phyloP scores from a whole-genome alignment of 805 yeast species.

The Candida hispaniensis region DNA sequence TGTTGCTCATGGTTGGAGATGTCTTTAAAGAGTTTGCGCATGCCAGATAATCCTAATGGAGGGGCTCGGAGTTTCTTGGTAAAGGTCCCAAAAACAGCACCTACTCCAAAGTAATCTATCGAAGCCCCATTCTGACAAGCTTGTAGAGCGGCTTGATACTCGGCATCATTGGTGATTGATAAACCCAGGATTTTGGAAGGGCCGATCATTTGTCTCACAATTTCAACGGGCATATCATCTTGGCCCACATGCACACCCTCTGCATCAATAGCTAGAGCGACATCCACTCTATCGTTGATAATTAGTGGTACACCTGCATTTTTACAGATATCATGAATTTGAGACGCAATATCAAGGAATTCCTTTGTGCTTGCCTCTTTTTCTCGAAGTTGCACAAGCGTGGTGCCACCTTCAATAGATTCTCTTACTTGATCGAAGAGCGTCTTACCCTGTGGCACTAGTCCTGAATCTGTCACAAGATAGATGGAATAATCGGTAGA shows the following conservation, averaged over 20 bases:
- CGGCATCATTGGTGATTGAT: conserved; percentile 53
- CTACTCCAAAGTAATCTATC: conserved; percentile 77
- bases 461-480: conserved; percentile 67
- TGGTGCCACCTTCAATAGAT: conserved; percentile 62
- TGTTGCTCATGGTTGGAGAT: conserved; percentile 31
- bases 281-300: conserved; percentile 79
- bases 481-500: conserved; percentile 48
- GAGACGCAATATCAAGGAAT: conserved; percentile 51
- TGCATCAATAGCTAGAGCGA: conserved; percentile 80
- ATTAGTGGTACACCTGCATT: conserved; percentile 58
- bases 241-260: conserved; percentile 93
- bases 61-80: conserved; percentile 52
- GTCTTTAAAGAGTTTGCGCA: conserved; percentile 41
- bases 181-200: conserved; percentile 70
- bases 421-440: conserved; percentile 49
- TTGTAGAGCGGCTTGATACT: conserved; percentile 38
- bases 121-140: conserved; percentile 20
- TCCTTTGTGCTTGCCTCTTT: conserved; percentile 57
- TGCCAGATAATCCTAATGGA: conserved; percentile 65
- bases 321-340: conserved; percentile 52
- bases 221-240: conserved; percentile 58
- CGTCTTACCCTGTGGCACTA: conserved; percentile 51
- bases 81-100: conserved; percentile 62
- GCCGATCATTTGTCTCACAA: conserved; percentile 53
- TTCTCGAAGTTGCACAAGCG: conserved; percentile 76